Conservation (phyloP, 495 filamentous ascomycete species). For the Penicillium egyptiacum region DNA sequence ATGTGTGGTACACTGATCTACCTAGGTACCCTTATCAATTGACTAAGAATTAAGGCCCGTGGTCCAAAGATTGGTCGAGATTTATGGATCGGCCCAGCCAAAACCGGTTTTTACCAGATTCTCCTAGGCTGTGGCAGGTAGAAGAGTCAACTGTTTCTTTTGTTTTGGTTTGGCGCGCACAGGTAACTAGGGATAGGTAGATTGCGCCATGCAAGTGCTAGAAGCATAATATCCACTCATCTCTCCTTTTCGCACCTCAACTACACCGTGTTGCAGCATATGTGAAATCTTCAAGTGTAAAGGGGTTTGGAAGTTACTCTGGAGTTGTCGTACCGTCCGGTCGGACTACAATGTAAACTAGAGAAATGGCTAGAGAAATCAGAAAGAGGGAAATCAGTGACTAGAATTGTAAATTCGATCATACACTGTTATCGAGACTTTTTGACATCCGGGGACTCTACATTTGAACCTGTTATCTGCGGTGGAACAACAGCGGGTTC, state of each 20-base stretch:
- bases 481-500: not conserved
- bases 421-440: slow-evolving; percentile 11
- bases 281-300: not conserved
- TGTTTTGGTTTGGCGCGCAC: not conserved
- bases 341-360: not conserved
- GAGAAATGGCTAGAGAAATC: not conserved
- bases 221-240: slow-evolving; percentile 8
- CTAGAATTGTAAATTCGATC: not conserved
- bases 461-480: not conserved
- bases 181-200: slow-evolving; percentile 14
- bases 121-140: not conserved
- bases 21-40: slow-evolving; percentile 6
- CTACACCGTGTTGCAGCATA: slow-evolving; percentile 1
- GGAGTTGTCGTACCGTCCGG: not conserved
- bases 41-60: not conserved
- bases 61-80: not conserved
- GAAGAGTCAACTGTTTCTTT: not conserved
- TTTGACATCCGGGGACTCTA: not conserved
- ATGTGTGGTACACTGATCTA: not conserved
- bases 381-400: not conserved
- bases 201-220: slow-evolving; percentile 10
- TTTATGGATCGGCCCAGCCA: slow-evolving; percentile 6
- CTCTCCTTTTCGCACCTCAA: slow-evolving; percentile 3
- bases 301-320: not conserved
- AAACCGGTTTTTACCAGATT: slow-evolving; percentile 1